Percentiles rank a stretch among this genome's conserved stretches.
phyloP scores from a whole-genome alignment of 768 basidiomycete genomes.

The Russula dissimulans region DNA sequence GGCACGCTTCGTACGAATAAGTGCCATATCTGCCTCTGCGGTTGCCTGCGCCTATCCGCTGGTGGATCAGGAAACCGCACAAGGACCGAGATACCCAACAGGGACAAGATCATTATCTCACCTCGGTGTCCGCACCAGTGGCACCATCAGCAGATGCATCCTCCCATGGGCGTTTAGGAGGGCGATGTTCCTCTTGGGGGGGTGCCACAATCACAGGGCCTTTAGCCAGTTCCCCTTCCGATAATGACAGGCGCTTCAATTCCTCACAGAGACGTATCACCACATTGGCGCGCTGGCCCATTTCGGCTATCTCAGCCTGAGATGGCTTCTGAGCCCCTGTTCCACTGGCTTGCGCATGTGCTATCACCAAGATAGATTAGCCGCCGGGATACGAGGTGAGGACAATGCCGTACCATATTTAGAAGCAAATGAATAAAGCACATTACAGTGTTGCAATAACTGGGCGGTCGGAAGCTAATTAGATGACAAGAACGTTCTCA shows the following conservation, averaged over 20 bases:
- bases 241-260: constrained; percentile 36
- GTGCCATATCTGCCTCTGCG: constrained; percentile 78
- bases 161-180: constrained; percentile 76
- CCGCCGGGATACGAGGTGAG: not conserved
- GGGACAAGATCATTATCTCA: constrained; percentile 6
- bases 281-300: constrained; percentile 54
- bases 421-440: constrained; percentile 54
- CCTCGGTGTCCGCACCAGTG: constrained; percentile 12
- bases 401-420: constrained; percentile 46
- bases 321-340: constrained; percentile 42
- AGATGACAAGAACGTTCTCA: constrained; percentile 2
- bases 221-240: constrained; percentile 20
- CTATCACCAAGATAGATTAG: constrained; percentile 14
- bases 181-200: constrained; percentile 43
- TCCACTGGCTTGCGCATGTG: constrained; percentile 33
- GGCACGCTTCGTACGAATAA: constrained; percentile 75
- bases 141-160: constrained; percentile 45
- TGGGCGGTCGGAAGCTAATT: constrained; percentile 22
- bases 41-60: constrained; percentile 43
- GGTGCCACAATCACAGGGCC: constrained; percentile 13
- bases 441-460: constrained; percentile 54
- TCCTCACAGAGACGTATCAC: constrained; percentile 65
- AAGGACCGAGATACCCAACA: constrained; percentile 9
- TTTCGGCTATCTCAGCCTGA: constrained; percentile 52
- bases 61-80: constrained; percentile 14